Evolutionary conservation across 352 stramenopile species (phyloP), one percentile per base, ranked within the genome.

Genomic region (Pythium coloratum): DNA sequence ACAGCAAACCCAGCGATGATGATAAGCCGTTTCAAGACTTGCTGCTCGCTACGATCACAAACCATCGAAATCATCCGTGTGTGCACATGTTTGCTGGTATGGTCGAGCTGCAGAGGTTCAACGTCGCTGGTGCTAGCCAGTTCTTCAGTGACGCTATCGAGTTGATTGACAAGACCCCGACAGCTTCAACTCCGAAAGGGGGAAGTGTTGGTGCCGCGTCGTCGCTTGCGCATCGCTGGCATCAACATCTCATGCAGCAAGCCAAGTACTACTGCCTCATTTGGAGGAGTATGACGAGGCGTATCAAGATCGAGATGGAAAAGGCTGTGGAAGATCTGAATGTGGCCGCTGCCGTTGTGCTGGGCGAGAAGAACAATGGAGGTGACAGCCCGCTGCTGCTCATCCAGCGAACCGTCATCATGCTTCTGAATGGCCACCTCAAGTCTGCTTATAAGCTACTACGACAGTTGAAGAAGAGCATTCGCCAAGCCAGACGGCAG

Each of bases 191-290:
- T 6, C 0, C 24, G 2, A 33, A 62, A 38, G 34, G 24, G 16
- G 36, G 33, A 6, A 30, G n/a, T 24, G 14, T 5, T 8, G 49
- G 36, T 32, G 6, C 20, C 2, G n/a, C 49, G 3, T 76, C 72
- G 9, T 64, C 76, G 1, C 8, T 80, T 20, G 65, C 73, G 1
- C 55, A 68, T 5, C 58, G 46, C 13, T 88, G 77, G 76, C 69
- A 80, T 16, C 74, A 78, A 6, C 54, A 71, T n/a, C 40, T 82
- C 9, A 12, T 78, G 26, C 59, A 80, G 13, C 76, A 74, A 8
- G 69, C 77, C 32, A 82, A 82, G 38, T 84, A 77, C 49, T 84
- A 86, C 54, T 84, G 69, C n/a, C 58, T 82, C n/a, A 56, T 88
- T 18, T 88, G 73, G 77, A 64, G 79, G 47, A 85, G 75, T 36